Conservation (phyloP, 495 filamentous ascomycete species). For the Penicillium cataractarum region DNA sequence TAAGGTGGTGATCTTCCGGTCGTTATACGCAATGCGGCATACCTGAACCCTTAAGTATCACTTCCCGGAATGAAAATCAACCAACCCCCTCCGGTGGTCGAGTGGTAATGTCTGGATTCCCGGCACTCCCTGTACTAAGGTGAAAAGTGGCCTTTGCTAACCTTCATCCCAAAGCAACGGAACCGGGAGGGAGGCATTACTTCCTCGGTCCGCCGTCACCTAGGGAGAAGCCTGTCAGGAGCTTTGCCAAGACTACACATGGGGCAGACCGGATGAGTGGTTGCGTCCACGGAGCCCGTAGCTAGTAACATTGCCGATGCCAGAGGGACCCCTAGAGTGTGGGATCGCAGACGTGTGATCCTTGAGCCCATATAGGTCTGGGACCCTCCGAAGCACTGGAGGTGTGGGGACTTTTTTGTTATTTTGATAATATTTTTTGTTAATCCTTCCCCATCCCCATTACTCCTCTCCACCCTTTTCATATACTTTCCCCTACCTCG, state of each 20-base stretch:
- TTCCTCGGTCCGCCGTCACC: slow-evolving; percentile 6
- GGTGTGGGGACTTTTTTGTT: slow-evolving; percentile 4
- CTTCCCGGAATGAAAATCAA: not conserved
- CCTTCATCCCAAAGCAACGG: not conserved
- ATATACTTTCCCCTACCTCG: not conserved
- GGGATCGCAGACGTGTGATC: slow-evolving; percentile 8
- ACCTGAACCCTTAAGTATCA: no score
- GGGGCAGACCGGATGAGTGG: not conserved
- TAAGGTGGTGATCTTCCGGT: not conserved
- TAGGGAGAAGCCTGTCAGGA: not conserved
- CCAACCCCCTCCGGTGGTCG: slow-evolving; percentile 7
- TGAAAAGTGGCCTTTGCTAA: not conserved
- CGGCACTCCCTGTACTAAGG: slow-evolving; percentile 2
- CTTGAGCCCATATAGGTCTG: slow-evolving; percentile 8
- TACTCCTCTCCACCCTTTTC: not conserved
- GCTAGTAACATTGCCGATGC: slow-evolving; percentile 8
- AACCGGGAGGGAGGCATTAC: not conserved
- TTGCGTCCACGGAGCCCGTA: slow-evolving; percentile 1
- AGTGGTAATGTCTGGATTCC: slow-evolving; percentile 8
- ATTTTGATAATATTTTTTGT: not conserved
- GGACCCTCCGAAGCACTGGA: slow-evolving; percentile 3
- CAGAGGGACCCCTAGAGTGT: slow-evolving; percentile 4
- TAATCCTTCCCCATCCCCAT: not conserved
- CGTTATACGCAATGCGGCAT: not conserved
- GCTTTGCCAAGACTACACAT: slow-evolving; percentile 10